These are phyloP conservation scores for Lactarius sp. DNA, from an alignment of 768 basidiomycete genomes.

Conservation along the genomic window DNA sequence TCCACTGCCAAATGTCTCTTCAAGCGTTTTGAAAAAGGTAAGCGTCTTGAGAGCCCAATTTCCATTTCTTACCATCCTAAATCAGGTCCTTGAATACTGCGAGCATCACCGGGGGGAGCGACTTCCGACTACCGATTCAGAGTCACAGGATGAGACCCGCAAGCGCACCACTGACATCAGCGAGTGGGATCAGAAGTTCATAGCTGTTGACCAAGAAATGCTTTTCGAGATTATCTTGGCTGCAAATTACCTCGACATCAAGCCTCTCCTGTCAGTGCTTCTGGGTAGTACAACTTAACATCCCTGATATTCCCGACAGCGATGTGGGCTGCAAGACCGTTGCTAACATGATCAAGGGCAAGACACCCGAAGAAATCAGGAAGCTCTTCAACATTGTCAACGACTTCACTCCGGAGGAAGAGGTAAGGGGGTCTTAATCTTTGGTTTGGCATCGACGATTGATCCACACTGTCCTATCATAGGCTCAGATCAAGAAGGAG, in stretches of 20 bases:
- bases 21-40: conserved; percentile 90
- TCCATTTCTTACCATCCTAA: not conserved
- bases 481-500: conserved; percentile 99
- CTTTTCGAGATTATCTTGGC: conserved; percentile 99
- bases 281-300: not conserved
- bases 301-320: conserved; percentile 38
- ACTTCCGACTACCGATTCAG: conserved; percentile 79
- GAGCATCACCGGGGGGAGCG: conserved; percentile 98
- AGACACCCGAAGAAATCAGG: conserved; percentile 98
- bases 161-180: conserved; percentile 98
- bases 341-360: conserved; percentile 99
- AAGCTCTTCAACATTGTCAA: conserved; percentile 97
- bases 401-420: conserved; percentile 98
- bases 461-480: conserved; percentile 18
- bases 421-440: conserved; percentile 48
- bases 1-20: conserved; percentile 90
- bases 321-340: conserved; percentile 99
- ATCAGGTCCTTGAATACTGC: conserved; percentile 95
- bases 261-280: conserved; percentile 74
- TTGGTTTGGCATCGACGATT: conserved; percentile 6
- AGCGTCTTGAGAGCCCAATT: conserved; percentile 13
- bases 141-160: conserved; percentile 87
- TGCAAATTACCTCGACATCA: conserved; percentile 99
- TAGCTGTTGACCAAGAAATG: conserved; percentile 99
- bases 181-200: conserved; percentile 99